Evolutionary conservation across 805 yeast species (phyloP), one percentile per base, ranked within the genome.

Genomic region (Aciculoconidium aculeatum): DNA sequence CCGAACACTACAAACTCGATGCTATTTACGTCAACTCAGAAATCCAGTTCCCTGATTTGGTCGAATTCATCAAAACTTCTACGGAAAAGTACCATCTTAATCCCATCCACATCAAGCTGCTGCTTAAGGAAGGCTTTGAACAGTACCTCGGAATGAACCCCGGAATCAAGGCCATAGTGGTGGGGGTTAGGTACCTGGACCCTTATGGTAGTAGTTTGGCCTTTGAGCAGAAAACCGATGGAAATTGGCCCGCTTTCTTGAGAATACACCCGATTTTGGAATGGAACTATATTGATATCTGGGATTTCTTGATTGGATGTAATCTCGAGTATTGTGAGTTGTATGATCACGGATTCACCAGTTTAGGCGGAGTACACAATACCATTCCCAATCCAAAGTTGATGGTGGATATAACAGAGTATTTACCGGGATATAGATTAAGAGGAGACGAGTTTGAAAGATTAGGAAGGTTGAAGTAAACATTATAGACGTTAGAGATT

Each of bases 121-220:
- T 34, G 39, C 65, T 88, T 72, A 77, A 79, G 40, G 61, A 59
- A 1, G 97, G 96, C 0, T 80, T 90, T 41, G 66, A 60, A 20
- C 59, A 63, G 19, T 90, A 80, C 45, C 59, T 92, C 11, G 44
- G 52, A 4, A 39, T 53, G 10, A 58, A 78, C 39, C 72, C 76
- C 1, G 42, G 63, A 4, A 63, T 84, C n/a, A 69, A 73, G 45
- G 80, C 90, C 3, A 77, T 92, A 0, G 67, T 90, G 15, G 90
- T 92, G 4, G 98, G 98, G 0, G 84, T 86, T 17, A 66, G 98
- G 31, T 68, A 81, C 33, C 75, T 85, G 3, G 98, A 92, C 50
- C 97, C 98, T 0, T 83, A 70, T 53, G 92, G 95, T 0, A 62
- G 59, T 2, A 42, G 60, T 12, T 60, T 90, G 25, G 37, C 59